These are phyloP conservation scores for Citeromyces siamensis DNA, from an alignment of 1,139 yeast genomes.

Conservation along the genomic window DNA sequence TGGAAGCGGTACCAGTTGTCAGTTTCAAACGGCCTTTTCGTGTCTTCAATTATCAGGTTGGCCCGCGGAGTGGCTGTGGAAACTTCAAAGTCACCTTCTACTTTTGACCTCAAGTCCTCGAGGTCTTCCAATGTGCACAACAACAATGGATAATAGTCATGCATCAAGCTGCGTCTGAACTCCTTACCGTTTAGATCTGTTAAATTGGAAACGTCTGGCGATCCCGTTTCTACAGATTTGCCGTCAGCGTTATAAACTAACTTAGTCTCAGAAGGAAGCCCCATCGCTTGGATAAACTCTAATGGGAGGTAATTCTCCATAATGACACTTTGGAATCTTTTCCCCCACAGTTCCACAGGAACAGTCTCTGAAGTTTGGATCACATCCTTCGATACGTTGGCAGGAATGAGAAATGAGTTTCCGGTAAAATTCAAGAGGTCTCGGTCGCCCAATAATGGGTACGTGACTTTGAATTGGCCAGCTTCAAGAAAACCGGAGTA, in stretches of 20 bases:
- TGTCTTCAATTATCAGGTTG: slow-evolving; percentile 11
- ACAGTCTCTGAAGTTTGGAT: background rate
- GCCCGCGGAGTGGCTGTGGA: slow-evolving; percentile 8
- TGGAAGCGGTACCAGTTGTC: slow-evolving; percentile 12
- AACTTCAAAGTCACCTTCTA: slow-evolving; percentile 7
- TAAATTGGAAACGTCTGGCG: slow-evolving; percentile 4
- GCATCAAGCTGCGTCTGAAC: slow-evolving; percentile 20
- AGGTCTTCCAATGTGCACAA: slow-evolving; percentile 22
- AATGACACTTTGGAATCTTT: background rate
- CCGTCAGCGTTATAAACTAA: slow-evolving; percentile 21
- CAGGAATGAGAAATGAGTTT: slow-evolving; percentile 17
- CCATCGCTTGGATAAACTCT: slow-evolving; percentile 12
- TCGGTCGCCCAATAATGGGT: slow-evolving; percentile 11
- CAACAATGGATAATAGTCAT: slow-evolving; percentile 30
- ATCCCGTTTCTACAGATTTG: slow-evolving; percentile 17
- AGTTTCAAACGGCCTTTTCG: slow-evolving; percentile 9
- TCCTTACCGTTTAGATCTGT: slow-evolving; percentile 3
- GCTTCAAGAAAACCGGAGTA: slow-evolving; percentile 4
- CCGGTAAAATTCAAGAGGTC: slow-evolving; percentile 6
- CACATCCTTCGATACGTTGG: slow-evolving; percentile 12
- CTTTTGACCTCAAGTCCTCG: slow-evolving; percentile 18
- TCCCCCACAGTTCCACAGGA: background rate
- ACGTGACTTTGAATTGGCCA: slow-evolving; percentile 17
- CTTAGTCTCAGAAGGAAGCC: slow-evolving; percentile 14
- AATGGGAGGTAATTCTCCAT: slow-evolving; percentile 6